Evolutionary conservation across 108 stramenopile genomes (phyloP).

Genomic region (Nitzschia inconspicua): DNA sequence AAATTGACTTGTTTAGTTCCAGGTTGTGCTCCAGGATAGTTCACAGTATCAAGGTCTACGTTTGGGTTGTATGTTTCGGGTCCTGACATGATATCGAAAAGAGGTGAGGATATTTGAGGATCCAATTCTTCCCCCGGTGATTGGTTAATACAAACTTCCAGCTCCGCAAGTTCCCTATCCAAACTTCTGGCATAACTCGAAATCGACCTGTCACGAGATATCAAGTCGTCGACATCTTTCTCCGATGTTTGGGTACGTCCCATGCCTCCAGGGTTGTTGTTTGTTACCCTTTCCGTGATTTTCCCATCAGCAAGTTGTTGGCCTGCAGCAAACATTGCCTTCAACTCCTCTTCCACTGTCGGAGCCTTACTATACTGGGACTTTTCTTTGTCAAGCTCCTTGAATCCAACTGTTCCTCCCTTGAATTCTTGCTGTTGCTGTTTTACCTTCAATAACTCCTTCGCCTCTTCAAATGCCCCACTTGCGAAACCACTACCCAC

Average conservation of each 20-base stretch:
- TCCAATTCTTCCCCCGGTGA: constrained; percentile 59
- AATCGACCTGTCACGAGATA: constrained; percentile 64
- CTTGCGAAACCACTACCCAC: constrained; percentile 71
- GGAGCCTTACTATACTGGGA: constrained; percentile 1
- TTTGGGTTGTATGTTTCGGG: constrained; percentile 83
- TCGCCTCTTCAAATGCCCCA: constrained; percentile 81
- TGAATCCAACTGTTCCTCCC: constrained; percentile 12
- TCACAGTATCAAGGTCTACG: constrained; percentile 76
- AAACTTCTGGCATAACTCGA: constrained; percentile 64
- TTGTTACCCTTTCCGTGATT: constrained; percentile 24
- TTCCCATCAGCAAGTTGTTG: constrained; percentile 54
- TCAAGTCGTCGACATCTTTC: constrained; percentile 63
- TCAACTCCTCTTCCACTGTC: constrained; percentile 58
- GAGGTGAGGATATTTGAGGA: constrained; percentile 47
- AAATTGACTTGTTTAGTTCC: constrained; percentile 63
- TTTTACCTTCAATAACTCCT: constrained; percentile 50
- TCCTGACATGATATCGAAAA: constrained; percentile 83
- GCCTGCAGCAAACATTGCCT: constrained; percentile 74
- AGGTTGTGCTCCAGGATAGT: constrained; percentile 77
- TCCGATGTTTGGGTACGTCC: constrained; percentile 13
- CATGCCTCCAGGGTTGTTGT: background rate
- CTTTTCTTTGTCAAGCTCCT: constrained; percentile 8
- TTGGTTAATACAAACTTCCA: constrained; percentile 64
- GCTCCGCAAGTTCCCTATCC: constrained; percentile 78
- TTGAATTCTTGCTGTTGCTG: constrained; percentile 24